Evolutionary conservation across 2,329 filamentous ascomycete genomes (phyloP).

Genomic region (Curvularia verruculosa): DNA sequence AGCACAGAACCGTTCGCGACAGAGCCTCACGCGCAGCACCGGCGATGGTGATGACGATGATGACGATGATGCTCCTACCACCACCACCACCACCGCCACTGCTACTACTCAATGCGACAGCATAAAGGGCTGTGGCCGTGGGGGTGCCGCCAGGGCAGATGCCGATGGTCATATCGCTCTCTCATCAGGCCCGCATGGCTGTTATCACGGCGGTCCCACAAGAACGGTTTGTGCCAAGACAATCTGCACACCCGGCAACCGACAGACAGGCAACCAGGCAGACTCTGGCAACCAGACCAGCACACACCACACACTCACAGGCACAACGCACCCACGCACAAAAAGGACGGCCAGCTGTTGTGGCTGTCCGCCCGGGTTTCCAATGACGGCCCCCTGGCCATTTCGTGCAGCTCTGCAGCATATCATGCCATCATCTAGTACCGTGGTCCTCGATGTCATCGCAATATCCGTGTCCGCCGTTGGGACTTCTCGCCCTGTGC

Average conservation of each 20-base stretch:
- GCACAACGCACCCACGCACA: not conserved
- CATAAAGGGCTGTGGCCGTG: constrained; percentile 21
- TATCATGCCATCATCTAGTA: constrained; percentile 29
- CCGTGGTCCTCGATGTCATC: constrained; percentile 32
- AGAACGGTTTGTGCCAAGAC: constrained; percentile 39
- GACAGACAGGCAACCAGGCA: not conserved
- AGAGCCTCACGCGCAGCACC: not conserved
- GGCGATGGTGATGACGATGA: no score
- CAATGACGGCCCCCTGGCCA: constrained; percentile 7
- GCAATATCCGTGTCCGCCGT: constrained; percentile 31
- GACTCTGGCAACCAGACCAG: not conserved
- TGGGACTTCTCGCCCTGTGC: constrained; percentile 17
- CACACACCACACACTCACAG: no score
- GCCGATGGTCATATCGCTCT: constrained; percentile 42
- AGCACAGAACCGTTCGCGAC: not conserved
- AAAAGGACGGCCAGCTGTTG: not conserved
- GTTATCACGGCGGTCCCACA: constrained; percentile 42
- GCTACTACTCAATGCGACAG: no score
- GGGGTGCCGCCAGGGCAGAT: constrained; percentile 21
- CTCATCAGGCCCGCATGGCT: constrained; percentile 38
- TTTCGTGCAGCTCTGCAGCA: constrained; percentile 32
- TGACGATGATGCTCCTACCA: no score
- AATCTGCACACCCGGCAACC: not conserved
- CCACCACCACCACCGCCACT: no score
- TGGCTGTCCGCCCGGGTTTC: not conserved